Evolutionary conservation across 768 basidiomycete species (phyloP).

Genomic region (Hericium erinaceus): DNA sequence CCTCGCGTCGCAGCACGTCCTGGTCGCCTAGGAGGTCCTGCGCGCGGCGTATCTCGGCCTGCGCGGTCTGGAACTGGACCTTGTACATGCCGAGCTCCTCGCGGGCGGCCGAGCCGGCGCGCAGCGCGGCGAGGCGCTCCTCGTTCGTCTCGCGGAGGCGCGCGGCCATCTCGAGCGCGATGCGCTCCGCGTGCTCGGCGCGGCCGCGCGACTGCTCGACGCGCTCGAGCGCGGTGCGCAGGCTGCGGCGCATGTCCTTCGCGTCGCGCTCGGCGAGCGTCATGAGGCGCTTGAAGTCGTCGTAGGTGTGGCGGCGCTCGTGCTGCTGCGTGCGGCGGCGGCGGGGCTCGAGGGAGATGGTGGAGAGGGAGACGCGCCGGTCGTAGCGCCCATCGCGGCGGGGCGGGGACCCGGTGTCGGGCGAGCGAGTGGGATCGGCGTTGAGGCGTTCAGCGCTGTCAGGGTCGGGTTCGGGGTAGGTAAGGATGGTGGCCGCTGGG

Average conservation of each 20-base stretch:
- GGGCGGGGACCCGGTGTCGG: background rate
- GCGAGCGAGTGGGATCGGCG: background rate
- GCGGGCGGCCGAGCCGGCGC: conserved; percentile 26
- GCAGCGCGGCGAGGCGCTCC: conserved; percentile 28
- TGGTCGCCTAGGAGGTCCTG: conserved; percentile 34
- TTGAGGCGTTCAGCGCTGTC: background rate
- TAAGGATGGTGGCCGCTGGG: background rate
- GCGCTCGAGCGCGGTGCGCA: conserved; percentile 20
- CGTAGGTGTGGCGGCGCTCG: conserved; percentile 6
- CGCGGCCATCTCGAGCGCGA: conserved; percentile 37
- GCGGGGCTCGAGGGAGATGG: conserved; percentile 12
- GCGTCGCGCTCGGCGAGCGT: conserved; percentile 12
- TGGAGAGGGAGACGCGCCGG: conserved; percentile 9
- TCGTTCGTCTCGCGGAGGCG: conserved; percentile 32
- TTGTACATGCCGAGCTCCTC: conserved; percentile 40
- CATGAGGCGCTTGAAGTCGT: conserved; percentile 12
- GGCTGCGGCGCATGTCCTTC: conserved; percentile 20
- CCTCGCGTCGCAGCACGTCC: conserved; percentile 32
- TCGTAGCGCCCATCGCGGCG: background rate
- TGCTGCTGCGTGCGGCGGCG: conserved; percentile 9
- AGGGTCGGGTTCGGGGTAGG: background rate
- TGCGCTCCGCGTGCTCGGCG: conserved; percentile 34
- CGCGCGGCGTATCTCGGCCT: conserved; percentile 33
- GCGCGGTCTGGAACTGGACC: conserved; percentile 34
- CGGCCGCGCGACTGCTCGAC: conserved; percentile 33